These are phyloP conservation scores for Centella asiatica DNA, from an alignment of 129 eudicot species.

Conservation along the genomic window DNA sequence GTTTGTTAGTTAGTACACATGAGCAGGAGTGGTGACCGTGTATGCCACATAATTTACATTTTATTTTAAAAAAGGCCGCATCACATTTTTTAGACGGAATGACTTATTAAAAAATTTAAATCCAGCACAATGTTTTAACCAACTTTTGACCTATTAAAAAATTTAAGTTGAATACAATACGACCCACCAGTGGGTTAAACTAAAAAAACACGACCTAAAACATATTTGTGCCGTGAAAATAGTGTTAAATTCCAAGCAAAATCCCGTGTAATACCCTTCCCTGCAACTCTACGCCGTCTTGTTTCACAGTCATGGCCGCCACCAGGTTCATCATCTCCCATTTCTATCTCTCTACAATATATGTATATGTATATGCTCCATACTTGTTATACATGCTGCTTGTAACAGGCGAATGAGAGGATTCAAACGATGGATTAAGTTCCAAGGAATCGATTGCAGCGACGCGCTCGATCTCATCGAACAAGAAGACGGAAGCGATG, in stretches of 20 bases:
- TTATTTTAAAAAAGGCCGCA: too few relatives aligned
- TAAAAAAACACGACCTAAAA: too few relatives aligned
- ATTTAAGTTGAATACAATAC: too few relatives aligned
- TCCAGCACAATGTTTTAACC: too few relatives aligned
- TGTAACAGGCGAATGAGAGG: conserved; percentile 51
- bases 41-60: too few relatives aligned
- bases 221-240: too few relatives aligned
- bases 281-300: neutral
- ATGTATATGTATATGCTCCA: neutral
- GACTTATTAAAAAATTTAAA: too few relatives aligned
- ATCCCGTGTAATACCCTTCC: neutral
- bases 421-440: conserved; percentile 85
- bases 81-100: too few relatives aligned
- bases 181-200: too few relatives aligned
- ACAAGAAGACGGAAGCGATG: conserved; percentile 6
- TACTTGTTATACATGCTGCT: neutral
- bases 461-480: conserved; percentile 45
- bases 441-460: conserved; percentile 48
- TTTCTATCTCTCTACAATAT: neutral
- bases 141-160: too few relatives aligned
- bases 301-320: conserved; percentile 1
- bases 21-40: too few relatives aligned
- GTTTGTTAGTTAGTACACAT: too few relatives aligned
- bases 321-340: neutral
- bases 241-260: neutral